Conservation (phyloP, 2,329 filamentous ascomycete species). For the Aureobasidium melanogenum region DNA sequence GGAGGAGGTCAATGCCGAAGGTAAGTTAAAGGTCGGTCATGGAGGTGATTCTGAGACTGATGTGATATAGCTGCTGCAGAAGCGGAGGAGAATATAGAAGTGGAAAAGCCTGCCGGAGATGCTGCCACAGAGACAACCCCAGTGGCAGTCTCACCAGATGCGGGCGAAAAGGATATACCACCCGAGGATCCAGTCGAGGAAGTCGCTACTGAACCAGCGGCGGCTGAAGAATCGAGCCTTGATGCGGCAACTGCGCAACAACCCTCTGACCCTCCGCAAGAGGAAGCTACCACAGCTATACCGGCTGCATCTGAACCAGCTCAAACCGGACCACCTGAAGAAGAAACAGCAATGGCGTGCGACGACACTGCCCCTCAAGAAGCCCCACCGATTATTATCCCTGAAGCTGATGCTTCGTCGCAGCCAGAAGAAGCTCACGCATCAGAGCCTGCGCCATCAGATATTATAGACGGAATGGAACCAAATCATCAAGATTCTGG, state of each 20-base stretch:
- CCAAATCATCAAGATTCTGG: neutral
- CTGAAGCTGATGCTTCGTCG: neutral
- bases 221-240: neutral
- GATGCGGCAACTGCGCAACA: neutral
- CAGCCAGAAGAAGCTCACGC: neutral
- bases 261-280: neutral
- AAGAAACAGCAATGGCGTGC: neutral
- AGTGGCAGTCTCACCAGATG: neutral
- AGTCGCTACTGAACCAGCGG: neutral
- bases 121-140: neutral
- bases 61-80: neutral
- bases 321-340: too few relatives aligned
- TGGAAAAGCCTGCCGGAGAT: neutral
- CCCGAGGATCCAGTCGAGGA: neutral
- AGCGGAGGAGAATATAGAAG: neutral
- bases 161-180: neutral
- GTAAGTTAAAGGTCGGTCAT: neutral
- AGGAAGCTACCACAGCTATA: neutral
- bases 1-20: neutral
- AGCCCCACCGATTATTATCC: neutral
- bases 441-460: neutral
- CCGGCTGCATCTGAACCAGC: neutral
- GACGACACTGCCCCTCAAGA: neutral
- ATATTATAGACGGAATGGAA: neutral
- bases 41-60: neutral